Evolutionary conservation across 2,329 filamentous ascomycete genomes (phyloP).

Genomic region (Penicillium palitans): DNA sequence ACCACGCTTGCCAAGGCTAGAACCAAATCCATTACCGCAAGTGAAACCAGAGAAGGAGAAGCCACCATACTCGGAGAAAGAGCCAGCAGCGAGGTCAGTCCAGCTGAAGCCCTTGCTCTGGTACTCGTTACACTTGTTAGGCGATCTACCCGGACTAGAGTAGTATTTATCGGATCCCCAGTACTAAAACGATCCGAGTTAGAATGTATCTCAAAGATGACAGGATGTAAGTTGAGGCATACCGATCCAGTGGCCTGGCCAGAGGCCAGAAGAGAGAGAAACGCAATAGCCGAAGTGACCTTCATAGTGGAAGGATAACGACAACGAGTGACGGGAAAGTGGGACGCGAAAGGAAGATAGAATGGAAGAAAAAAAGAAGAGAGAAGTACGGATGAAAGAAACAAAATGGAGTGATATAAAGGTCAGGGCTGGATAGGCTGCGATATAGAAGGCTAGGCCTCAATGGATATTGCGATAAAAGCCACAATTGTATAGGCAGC

Average conservation of each 20-base stretch:
- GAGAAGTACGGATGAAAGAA: constrained; percentile 3
- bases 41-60: constrained; percentile 73
- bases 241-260: constrained; percentile 47
- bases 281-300: constrained; percentile 23
- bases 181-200: constrained; percentile 27
- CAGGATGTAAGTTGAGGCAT: constrained; percentile 31
- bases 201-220: constrained; percentile 1
- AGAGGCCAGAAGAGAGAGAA: constrained; percentile 47
- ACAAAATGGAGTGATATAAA: constrained; percentile 10
- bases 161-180: constrained; percentile 59
- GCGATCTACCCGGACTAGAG: constrained; percentile 67
- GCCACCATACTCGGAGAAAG: constrained; percentile 66
- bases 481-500: background rate
- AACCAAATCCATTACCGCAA: constrained; percentile 60
- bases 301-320: constrained; percentile 32
- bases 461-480: background rate
- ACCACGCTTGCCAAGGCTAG: constrained; percentile 29
- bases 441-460: constrained; percentile 15
- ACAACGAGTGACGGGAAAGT: constrained; percentile 33
- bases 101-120: constrained; percentile 74
- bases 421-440: constrained; percentile 2
- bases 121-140: constrained; percentile 73
- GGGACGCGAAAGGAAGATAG: constrained; percentile 28
- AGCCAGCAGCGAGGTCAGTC: constrained; percentile 60
- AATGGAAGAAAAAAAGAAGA: constrained; percentile 9